Base-by-base conservation (phyloP, 1,284 basidiomycete genomes). In the Boletus chippewaensis region DNA sequence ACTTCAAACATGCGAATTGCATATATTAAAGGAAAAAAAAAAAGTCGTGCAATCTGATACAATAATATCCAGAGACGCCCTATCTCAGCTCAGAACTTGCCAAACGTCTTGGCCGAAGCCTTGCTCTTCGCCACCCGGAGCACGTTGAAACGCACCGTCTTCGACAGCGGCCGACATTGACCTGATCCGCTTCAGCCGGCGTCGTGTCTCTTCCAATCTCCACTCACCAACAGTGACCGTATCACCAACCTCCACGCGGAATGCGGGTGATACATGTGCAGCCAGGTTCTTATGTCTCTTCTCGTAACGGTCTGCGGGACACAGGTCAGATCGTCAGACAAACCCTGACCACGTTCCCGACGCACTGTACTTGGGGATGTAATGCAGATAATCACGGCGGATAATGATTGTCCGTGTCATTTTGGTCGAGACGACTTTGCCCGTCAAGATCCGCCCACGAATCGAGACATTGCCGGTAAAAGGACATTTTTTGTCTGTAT, bases 391-490 rank as follows among this genome's bases (percentile, higher is more conserved):
- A 72, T 99, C 96, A 68, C 96, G 82, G 61, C 96, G 95, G 77
- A 99, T 94, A 76, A 99, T 84, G 71, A 98, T 82, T 57, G 96
- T 99, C 69, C 96, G 92, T 72, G 88, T 96, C 96, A 99, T 99
- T 83, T 99, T 99, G 47, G 95, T 97, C 60, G 95, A 98, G 54
- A 99, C 79, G 61, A 99, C 95, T 71, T 89, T 90, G 72, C 96
- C 96, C 54, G 93, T 95, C 61, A 99, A 77, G 76, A 99, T 98
- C 70, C 96, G 95, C 57, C 96, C 96, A 73, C 96, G 95, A 74
- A 99, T 99, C 53, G 96, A 98, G 65, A 97, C 78, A 60, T 92
- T 78, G 60, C 95, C 91, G 62, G 91, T 95, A 81, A 95, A 97
- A 45, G 95, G 95, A 79, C 95, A 99, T 79, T 99, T 99, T 81